Evolutionary conservation across 495 filamentous ascomycete species (phyloP), one percentile per base, ranked within the genome.

Genomic region (Penicillium simplicissimum): DNA sequence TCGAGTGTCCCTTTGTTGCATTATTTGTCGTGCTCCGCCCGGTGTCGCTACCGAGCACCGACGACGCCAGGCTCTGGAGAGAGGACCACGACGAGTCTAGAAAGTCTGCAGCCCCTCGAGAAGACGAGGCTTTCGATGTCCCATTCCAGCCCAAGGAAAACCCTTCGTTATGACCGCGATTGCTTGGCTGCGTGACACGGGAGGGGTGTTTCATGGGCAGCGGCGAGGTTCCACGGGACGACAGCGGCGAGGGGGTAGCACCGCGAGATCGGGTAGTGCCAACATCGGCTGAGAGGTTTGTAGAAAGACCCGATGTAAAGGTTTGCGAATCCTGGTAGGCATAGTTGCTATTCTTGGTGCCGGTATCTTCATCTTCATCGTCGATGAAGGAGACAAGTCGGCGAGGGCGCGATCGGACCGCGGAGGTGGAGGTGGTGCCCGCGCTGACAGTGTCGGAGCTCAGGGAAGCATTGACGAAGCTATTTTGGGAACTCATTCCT

Each of bases 71-170:
- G 43, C 73, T 80, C 66, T 83, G 81, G 42, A 85, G 64, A 23
- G 82, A 84, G 21, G 82, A 81, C 82, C 82, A 85, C 6, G 82
- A 78, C 11, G 73, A 76, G 56, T 81, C 82, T 56, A 83, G 65
- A 54, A 84, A 76, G 55, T 80, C 79, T 53, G 75, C 57, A 21
- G 76, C 68, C 47, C 71, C 69, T 37, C 67, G 71, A 28, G 79
- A 76, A 28, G 75, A 71, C 7, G 71, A 65, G 25, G 71, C 56
- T 56, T 69, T 63, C 37, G 61, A 64, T 33, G 67, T 60, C 61
- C 63, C 65, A 67, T 73, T 57, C 67, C 65, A 63, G 61, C 72
- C 69, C 57, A 76, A 63, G 15, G 74, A 72, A 42, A 58, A 58
- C 51, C 60, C 61, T 9, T 70, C 69, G 51, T 67, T 71, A 23